These are phyloP conservation scores for Colletotrichum sp. DNA, from an alignment of 2,329 filamentous ascomycete genomes.

Conservation along the genomic window DNA sequence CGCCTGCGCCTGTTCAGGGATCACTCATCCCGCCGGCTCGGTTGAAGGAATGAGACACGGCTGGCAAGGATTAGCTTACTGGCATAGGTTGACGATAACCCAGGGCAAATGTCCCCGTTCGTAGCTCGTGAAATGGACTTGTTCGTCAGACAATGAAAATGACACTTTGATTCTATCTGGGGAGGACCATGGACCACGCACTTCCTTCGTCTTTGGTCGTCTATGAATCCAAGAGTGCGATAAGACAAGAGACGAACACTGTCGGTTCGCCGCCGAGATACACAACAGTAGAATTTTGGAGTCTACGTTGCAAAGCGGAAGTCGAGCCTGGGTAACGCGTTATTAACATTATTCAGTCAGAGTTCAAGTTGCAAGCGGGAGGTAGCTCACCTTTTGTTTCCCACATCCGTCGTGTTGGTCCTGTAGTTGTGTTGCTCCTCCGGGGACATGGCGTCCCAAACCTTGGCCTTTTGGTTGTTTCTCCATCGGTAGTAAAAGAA, in stretches of 20 bases:
- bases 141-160: fast-evolving
- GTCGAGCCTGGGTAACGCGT: neutral
- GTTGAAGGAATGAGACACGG: neutral
- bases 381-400: slow-evolving; percentile 45
- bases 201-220: fast-evolving
- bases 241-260: neutral
- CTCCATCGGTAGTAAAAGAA: slow-evolving; percentile 44
- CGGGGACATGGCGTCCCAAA: slow-evolving; percentile 41
- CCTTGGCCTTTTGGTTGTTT: slow-evolving; percentile 39
- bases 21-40: neutral
- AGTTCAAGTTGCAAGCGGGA: fast-evolving
- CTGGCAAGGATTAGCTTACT: neutral
- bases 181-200: fast-evolving
- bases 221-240: neutral
- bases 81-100: neutral
- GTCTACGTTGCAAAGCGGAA: slow-evolving; percentile 15
- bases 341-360: neutral
- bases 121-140: fast-evolving
- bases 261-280: fast-evolving
- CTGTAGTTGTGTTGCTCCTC: slow-evolving; percentile 48
- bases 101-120: neutral
- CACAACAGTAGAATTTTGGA: fast-evolving
- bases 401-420: slow-evolving; percentile 47
- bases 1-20: neutral
- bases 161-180: neutral